Conservation (phyloP, 164 flowering plant genomes). For the Chimonanthus praecox region DNA sequence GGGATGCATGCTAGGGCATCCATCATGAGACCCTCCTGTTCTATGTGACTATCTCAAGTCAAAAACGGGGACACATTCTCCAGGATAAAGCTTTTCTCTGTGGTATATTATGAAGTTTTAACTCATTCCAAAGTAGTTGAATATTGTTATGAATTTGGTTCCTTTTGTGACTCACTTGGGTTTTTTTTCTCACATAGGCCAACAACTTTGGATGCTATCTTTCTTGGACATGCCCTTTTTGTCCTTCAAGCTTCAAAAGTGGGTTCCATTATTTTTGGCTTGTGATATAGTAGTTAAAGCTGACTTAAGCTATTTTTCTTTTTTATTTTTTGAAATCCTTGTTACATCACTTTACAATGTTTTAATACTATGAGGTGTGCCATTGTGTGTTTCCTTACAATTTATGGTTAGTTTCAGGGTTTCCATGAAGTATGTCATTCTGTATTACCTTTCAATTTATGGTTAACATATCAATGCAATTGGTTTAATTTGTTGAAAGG, state of each 20-base stretch:
- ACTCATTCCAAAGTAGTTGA: too few species aligned
- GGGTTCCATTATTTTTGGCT: conserved; percentile 28
- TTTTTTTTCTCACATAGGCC: conserved; percentile 46
- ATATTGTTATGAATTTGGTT: background rate
- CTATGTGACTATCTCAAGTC: too few species aligned
- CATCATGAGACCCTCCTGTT: too few species aligned
- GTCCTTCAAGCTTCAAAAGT: conserved; percentile 77
- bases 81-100: too few species aligned
- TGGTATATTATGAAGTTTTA: too few species aligned
- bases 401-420: background rate
- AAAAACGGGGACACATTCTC: too few species aligned
- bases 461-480: background rate
- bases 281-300: background rate
- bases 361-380: too few species aligned
- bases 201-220: conserved; percentile 81
- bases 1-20: too few species aligned
- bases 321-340: background rate
- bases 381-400: too few species aligned
- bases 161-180: background rate
- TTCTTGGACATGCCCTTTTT: conserved; percentile 76
- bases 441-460: too few species aligned
- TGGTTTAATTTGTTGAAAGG: too few species aligned
- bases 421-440: background rate
- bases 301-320: background rate
- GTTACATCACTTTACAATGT: background rate